Conservation (phyloP, 257 asterid genomes). For the Ocimum tenuiflorum region DNA sequence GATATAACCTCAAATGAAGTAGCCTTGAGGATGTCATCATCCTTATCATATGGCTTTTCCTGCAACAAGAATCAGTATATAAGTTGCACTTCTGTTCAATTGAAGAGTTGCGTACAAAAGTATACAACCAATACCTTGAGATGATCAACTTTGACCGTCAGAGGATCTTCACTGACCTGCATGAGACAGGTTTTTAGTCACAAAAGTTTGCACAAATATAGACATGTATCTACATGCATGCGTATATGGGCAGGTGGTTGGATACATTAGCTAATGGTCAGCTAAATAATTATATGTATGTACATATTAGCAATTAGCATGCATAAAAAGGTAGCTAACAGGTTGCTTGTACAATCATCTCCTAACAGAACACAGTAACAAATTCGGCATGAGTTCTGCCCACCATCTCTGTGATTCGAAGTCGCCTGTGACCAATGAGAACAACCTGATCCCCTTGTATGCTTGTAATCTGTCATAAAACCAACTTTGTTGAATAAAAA, state of each 20-base stretch:
- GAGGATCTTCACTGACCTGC: slow-evolving; percentile 97
- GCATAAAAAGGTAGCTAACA: neutral
- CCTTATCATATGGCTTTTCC: slow-evolving; percentile 82
- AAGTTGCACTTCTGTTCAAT: neutral
- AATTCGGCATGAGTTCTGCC: slow-evolving; percentile 19
- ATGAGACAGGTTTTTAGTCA: slow-evolving; percentile 26
- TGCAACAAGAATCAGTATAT: slow-evolving; percentile 33
- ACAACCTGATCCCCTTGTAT: slow-evolving; percentile 91
- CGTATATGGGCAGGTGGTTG: too few relatives aligned
- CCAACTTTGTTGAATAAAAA: slow-evolving; percentile 28
- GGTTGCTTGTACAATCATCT: neutral
- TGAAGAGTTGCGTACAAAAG: slow-evolving; percentile 5
- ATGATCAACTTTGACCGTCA: slow-evolving; percentile 90
- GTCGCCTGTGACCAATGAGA: slow-evolving; percentile 91
- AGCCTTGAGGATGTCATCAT: slow-evolving; percentile 84
- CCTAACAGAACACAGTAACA: neutral
- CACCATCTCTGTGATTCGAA: slow-evolving; percentile 91
- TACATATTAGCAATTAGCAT: neutral
- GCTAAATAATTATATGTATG: neutral
- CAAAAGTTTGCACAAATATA: slow-evolving; percentile 12
- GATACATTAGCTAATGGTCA: neutral
- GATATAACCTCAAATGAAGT: slow-evolving; percentile 93
- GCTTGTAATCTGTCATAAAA: slow-evolving; percentile 65
- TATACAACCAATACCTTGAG: slow-evolving; percentile 55
- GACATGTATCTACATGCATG: neutral